These are phyloP conservation scores for Papiliotrema nemorosa DNA, from an alignment of 1,284 basidiomycete genomes.

Conservation along the genomic window DNA sequence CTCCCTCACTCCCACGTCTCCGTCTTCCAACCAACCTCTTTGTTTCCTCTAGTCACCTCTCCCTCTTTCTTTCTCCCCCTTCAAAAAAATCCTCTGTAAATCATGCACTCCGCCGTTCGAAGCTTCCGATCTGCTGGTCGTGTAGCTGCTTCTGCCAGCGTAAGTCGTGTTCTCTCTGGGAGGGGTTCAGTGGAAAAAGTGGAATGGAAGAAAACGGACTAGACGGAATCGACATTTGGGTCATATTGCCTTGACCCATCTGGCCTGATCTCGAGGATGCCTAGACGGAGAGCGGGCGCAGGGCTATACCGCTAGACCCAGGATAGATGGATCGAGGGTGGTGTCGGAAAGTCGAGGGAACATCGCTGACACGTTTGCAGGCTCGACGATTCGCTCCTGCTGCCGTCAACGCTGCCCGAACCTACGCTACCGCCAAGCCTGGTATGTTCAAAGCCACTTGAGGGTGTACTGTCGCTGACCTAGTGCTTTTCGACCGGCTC, in stretches of 20 bases:
- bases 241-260: too few relatives aligned
- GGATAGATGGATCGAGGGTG: too few relatives aligned
- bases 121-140: constrained; percentile 51
- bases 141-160: constrained; percentile 34
- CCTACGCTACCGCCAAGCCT: constrained; percentile 97
- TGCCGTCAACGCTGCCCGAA: constrained; percentile 61
- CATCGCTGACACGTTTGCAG: constrained; percentile 12
- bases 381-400: constrained; percentile 32
- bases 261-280: too few relatives aligned
- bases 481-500: background rate
- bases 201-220: background rate
- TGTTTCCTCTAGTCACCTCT: background rate
- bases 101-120: constrained; percentile 84
- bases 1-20: constrained; percentile 42
- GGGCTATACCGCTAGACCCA: too few relatives aligned
- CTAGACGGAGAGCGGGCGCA: too few relatives aligned
- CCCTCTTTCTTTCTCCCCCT: constrained; percentile 3
- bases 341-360: too few relatives aligned
- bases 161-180: too few relatives aligned
- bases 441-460: constrained; percentile 57
- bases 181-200: too few relatives aligned
- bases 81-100: constrained; percentile 9
- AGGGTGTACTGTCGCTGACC: constrained; percentile 35
- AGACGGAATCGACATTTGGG: background rate
- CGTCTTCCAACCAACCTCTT: constrained; percentile 4